Evolutionary conservation across 768 basidiomycete species (phyloP), one percentile per base, ranked within the genome.

Genomic region (Chalciporus chontae): DNA sequence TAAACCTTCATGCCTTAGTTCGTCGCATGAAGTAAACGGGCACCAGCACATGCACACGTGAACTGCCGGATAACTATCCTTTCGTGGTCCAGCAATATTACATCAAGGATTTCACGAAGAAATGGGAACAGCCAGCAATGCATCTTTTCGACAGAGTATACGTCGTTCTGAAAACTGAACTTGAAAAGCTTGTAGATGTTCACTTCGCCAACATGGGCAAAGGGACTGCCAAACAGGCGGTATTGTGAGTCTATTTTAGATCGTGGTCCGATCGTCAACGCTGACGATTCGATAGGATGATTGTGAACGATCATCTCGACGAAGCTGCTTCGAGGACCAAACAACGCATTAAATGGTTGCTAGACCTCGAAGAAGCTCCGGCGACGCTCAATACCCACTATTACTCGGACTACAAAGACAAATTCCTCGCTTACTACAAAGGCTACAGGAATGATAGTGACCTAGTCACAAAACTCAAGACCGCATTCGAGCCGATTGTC

Each of bases 61-160:
- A 87, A 55, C 72, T 88, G 0, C 84, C 84, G 0, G 80, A 79
- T 6, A 76, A 77, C 52, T 83, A 79, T 51, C 84, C 85, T 0
- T 86, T 81, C 53, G 67, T 80, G 1, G 80, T 86, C 0, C 77
- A 80, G 47, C 65, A 75, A 26, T 62, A 64, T 0, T 81, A 76
- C 52, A 82, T 87, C 43, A 48, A 58, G 4, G 48, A 64, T 1
- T 62, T 79, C 29, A 69, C 77, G 4, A 40, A 54, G 17, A 57
- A 77, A 44, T 85, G 84, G 85, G 40, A 53, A 1, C 32, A 44
- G 0, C 85, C 84, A 0, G 68, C 79, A 0, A 57, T 69, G 5
- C 23, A 45, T 0, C 71, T 86, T 1, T 79, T 79, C 54, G 64
- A 70, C 1, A 27, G 54, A 0, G 66, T 78, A 0, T 62, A 75